Evolutionary conservation across 2,329 filamentous ascomycete genomes (phyloP).

Genomic region (Neonectria neomacrospora): DNA sequence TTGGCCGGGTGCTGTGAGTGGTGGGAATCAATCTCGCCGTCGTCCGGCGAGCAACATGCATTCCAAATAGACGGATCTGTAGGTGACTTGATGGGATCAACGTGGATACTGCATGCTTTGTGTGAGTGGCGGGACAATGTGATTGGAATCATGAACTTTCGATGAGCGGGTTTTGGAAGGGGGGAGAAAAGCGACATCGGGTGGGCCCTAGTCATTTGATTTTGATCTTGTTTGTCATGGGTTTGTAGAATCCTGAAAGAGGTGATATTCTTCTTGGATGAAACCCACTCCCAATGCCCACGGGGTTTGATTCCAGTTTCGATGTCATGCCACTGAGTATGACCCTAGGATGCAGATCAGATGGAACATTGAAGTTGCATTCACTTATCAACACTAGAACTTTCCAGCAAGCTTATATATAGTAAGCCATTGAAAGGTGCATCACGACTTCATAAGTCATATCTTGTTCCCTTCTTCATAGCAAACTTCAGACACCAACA

Average conservation of each 20-base stretch:
- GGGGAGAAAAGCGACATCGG: not conserved
- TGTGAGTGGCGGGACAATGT: not conserved
- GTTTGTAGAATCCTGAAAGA: not conserved
- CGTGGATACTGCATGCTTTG: not conserved
- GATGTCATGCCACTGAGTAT: not conserved
- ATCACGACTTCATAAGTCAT: too few relatives aligned
- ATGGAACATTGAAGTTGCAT: not conserved
- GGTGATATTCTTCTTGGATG: not conserved
- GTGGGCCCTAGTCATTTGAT: not conserved
- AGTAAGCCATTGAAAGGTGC: not conserved
- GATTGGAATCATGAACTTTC: not conserved
- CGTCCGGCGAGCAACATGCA: not conserved
- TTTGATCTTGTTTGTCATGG: not conserved
- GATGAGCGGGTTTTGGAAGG: slow-evolving; percentile 1
- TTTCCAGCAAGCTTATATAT: not conserved
- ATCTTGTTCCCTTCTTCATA: too few relatives aligned
- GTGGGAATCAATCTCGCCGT: not conserved
- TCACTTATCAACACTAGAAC: not conserved
- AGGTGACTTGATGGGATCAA: not conserved
- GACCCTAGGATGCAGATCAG: not conserved
- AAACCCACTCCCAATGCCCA: not conserved
- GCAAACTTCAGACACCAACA: not conserved
- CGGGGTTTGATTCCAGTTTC: not conserved
- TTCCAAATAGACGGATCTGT: not conserved
- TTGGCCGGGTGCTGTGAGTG: not conserved